Percentiles rank a stretch among this genome's conserved stretches.
These are phyloP conservation scores for Aquanectria penicillioides DNA, from an alignment of 2,329 filamentous ascomycete genomes.

Conservation along the genomic window DNA sequence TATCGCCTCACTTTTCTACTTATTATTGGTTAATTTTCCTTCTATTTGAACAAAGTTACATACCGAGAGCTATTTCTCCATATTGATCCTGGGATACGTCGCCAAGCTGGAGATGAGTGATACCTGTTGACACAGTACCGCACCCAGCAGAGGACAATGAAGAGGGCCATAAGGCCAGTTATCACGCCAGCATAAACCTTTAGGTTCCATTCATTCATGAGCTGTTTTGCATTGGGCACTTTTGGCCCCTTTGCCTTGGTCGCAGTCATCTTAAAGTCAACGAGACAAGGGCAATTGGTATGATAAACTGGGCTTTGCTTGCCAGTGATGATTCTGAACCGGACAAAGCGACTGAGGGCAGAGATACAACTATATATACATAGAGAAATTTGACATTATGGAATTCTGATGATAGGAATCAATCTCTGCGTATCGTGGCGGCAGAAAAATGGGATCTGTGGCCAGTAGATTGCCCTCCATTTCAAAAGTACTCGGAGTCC, in stretches of 20 bases:
- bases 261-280: neutral
- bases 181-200: neutral
- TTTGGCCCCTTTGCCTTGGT: neutral
- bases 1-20: neutral
- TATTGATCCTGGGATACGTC: neutral
- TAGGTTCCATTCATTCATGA: neutral
- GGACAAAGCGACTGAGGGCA: too few species aligned
- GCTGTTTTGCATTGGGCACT: neutral
- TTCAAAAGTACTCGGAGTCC: neutral
- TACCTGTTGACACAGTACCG: neutral
- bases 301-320: too few species aligned
- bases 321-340: too few species aligned
- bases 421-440: neutral
- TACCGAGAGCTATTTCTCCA: neutral
- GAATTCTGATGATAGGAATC: too few species aligned
- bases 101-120: neutral
- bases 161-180: neutral
- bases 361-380: too few species aligned
- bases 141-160: neutral
- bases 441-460: neutral
- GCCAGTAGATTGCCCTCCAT: neutral
- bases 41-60: neutral
- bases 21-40: neutral
- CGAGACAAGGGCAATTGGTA: too few species aligned
- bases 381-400: too few species aligned